A percentile compares a stretch with the other conserved stretches of the same genome.
Conservation (phyloP, 2,329 filamentous ascomycete genomes). For the Dendrostoma leiphaemia region DNA sequence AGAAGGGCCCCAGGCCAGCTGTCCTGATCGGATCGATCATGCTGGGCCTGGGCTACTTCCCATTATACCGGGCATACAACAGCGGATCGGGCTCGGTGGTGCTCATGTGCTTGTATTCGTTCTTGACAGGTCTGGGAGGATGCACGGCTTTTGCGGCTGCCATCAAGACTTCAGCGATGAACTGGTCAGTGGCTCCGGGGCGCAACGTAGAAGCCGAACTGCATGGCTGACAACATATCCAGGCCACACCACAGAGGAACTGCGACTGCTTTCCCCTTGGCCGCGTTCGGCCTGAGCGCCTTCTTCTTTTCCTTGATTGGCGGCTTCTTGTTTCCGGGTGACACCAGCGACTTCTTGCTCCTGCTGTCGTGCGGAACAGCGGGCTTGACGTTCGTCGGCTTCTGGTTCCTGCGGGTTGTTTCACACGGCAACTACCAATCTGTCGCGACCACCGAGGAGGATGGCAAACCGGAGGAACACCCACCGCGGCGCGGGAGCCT, state of each 20-base stretch:
- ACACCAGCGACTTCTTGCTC: conserved; percentile 78
- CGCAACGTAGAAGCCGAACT: neutral
- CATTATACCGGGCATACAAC: conserved; percentile 76
- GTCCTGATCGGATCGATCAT: conserved; percentile 72
- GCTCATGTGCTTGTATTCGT: conserved; percentile 77
- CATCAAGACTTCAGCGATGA: conserved; percentile 83
- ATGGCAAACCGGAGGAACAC: conserved; percentile 30
- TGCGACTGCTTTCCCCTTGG: conserved; percentile 88
- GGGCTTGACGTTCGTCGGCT: conserved; percentile 69
- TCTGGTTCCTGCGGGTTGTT: conserved; percentile 81
- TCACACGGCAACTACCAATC: conserved; percentile 58
- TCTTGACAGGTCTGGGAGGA: conserved; percentile 82
- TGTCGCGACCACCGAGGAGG: conserved; percentile 41
- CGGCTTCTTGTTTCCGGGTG: conserved; percentile 73
- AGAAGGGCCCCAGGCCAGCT: conserved; percentile 74
- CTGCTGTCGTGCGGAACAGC: conserved; percentile 80
- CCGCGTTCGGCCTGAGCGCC: conserved; percentile 90
- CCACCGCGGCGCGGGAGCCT: conserved; percentile 40
- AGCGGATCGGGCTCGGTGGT: conserved; percentile 58
- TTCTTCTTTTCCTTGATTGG: conserved; percentile 91
- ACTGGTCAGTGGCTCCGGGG: conserved; percentile 55
- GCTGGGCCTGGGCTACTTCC: conserved; percentile 80
- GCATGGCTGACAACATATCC: neutral
- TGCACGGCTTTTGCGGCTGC: conserved; percentile 88
- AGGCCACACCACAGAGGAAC: conserved; percentile 80